Conservation (phyloP, 768 basidiomycete genomes). For the Hericium alpestre region DNA sequence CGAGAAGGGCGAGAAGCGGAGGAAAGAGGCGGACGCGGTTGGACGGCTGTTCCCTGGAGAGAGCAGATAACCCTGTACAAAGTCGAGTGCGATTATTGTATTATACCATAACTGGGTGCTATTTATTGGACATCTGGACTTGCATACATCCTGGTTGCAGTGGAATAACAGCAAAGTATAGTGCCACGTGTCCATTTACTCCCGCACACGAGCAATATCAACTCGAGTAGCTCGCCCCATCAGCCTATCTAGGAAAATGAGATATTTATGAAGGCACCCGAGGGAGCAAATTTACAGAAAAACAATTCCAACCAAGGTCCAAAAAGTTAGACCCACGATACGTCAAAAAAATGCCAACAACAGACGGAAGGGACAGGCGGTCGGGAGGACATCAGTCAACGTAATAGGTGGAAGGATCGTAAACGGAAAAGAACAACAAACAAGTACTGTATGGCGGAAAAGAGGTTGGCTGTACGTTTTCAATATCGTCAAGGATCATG, state of each 20-base stretch:
- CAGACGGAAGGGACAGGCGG: neutral
- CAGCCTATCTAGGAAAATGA: constrained; percentile 8
- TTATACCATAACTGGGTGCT: neutral
- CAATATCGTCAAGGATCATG: constrained; percentile 47
- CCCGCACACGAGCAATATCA: neutral
- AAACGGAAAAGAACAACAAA: constrained; percentile 16
- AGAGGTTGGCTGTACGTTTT: constrained; percentile 5
- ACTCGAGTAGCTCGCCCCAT: neutral
- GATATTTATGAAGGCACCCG: constrained; percentile 4
- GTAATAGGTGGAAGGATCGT: constrained; percentile 14
- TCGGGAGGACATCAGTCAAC: constrained; percentile 1
- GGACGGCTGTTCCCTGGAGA: constrained; percentile 66
- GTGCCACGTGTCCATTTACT: no score
- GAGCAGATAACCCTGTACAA: constrained; percentile 30
- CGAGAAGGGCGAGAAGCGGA: constrained; percentile 60
- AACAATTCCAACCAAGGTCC: constrained; percentile 4
- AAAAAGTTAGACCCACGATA: constrained; percentile 10
- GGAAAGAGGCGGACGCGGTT: constrained; percentile 70
- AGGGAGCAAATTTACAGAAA: constrained; percentile 5
- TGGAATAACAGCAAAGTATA: neutral
- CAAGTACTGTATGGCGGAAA: constrained; percentile 9
- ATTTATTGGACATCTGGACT: neutral
- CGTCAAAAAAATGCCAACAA: constrained; percentile 10
- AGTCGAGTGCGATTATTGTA: neutral
- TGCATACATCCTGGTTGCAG: neutral